Evolutionary conservation across 169 alveolate species (phyloP).

Genomic region (Perkinsus chesapeaki): DNA sequence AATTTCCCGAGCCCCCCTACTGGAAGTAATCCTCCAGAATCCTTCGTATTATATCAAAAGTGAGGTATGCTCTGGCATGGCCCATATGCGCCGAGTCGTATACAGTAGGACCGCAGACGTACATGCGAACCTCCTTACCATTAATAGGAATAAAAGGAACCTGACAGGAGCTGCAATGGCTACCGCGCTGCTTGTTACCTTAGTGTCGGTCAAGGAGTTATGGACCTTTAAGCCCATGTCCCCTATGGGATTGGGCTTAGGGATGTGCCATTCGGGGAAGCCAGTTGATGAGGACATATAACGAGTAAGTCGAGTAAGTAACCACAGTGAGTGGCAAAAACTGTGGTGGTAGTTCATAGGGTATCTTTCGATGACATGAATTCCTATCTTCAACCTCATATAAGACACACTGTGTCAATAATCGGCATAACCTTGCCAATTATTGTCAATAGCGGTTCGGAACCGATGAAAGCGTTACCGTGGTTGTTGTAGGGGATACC

Average conservation of each 20-base stretch:
- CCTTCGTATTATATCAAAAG: conserved; percentile 90
- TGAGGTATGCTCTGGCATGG: conserved; percentile 95
- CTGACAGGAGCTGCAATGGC: background rate
- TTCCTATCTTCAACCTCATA: no score
- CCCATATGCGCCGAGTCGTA: conserved; percentile 97
- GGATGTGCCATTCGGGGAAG: background rate
- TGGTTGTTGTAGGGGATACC: no score
- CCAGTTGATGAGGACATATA: background rate
- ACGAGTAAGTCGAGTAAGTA: background rate
- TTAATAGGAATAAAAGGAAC: conserved; percentile 19
- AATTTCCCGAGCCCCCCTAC: background rate
- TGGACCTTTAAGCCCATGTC: background rate
- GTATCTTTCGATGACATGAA: no score
- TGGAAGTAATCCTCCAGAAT: conserved; percentile 84
- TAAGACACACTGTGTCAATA: no score
- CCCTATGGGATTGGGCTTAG: background rate
- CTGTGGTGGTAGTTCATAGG: background rate
- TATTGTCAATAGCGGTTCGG: no score
- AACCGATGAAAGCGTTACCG: no score
- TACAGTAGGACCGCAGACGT: conserved; percentile 92
- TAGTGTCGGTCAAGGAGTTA: background rate
- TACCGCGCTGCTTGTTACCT: background rate
- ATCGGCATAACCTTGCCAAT: no score
- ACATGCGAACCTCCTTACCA: conserved; percentile 74
- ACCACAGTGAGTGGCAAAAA: background rate